Evolutionary conservation across 345 rosid genomes (phyloP).

Genomic region (Populus ilicifolia): DNA sequence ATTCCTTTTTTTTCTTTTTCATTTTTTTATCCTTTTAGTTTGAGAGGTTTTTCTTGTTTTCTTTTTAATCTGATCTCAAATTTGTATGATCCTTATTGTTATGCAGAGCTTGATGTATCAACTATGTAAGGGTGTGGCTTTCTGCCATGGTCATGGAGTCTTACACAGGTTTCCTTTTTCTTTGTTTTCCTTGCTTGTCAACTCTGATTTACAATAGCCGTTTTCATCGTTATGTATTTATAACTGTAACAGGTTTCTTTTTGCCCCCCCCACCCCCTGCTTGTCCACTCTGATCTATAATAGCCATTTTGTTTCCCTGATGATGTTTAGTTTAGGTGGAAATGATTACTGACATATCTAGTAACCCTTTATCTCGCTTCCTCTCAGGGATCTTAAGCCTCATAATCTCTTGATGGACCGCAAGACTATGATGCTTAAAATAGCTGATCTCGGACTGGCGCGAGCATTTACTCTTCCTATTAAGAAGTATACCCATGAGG

Average conservation of each 20-base stretch:
- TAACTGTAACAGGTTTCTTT: background rate
- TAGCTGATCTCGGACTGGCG: constrained; percentile 94
- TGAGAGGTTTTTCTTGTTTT: background rate
- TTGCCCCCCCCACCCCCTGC: accelerated
- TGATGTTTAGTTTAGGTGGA: background rate
- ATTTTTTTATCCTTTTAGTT: background rate
- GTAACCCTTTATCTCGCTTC: background rate
- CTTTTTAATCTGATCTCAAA: background rate
- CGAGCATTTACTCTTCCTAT: constrained; percentile 86
- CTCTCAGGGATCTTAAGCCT: constrained; percentile 86
- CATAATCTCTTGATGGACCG: constrained; percentile 88
- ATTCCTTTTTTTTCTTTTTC: background rate
- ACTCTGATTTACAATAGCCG: background rate
- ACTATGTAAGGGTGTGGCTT: constrained; percentile 88
- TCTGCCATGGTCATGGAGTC: constrained; percentile 95
- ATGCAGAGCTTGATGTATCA: constrained; percentile 92
- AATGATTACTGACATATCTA: background rate
- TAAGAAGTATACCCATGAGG: constrained; percentile 97
- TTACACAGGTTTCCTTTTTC: constrained; percentile 60
- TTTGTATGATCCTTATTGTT: background rate
- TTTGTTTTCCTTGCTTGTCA: background rate
- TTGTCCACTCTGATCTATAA: no score
- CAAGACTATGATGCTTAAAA: constrained; percentile 67
- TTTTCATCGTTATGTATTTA: no score
- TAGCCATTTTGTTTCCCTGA: background rate